Conservation (phyloP, 2,329 filamentous ascomycete species). For the Botryotinia calthae region DNA sequence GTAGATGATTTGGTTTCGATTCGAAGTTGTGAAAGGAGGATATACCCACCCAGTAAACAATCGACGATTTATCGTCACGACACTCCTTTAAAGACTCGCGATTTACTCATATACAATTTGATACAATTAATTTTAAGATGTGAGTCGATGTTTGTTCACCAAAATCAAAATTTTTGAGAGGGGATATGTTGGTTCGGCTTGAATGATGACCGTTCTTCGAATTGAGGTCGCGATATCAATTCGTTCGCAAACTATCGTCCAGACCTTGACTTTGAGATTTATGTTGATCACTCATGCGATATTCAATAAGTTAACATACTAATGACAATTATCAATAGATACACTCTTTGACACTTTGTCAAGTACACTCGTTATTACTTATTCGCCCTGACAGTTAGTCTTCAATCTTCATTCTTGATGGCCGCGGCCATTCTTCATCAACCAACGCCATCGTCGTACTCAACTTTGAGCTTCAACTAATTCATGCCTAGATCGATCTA, state of each 20-base stretch:
- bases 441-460: conserved; percentile 25
- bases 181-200: background rate
- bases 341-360: conserved; percentile 56
- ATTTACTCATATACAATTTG: conserved; percentile 21
- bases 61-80: conserved; percentile 40
- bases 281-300: conserved; percentile 35
- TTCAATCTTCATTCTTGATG: background rate
- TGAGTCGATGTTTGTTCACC: conserved; percentile 32
- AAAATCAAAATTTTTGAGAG: background rate
- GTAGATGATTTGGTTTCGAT: conserved; percentile 34
- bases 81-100: conserved; percentile 38
- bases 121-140: conserved; percentile 24
- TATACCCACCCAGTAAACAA: conserved; percentile 21
- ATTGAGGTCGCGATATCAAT: conserved; percentile 27
- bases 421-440: background rate
- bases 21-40: conserved; percentile 30
- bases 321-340: conserved; percentile 29
- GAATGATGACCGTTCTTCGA: background rate
- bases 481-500: conserved; percentile 24
- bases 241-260: conserved; percentile 21
- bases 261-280: background rate
- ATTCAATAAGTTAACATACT: conserved; percentile 26
- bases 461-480: conserved; percentile 29
- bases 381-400: conserved; percentile 50
- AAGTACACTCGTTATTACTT: conserved; percentile 57